A percentile compares a stretch with the other conserved stretches of the same genome.
These are phyloP conservation scores for maize (Zea mays) DNA, from an alignment of 176 grass and related monocot species.

Conservation along the genomic window DNA sequence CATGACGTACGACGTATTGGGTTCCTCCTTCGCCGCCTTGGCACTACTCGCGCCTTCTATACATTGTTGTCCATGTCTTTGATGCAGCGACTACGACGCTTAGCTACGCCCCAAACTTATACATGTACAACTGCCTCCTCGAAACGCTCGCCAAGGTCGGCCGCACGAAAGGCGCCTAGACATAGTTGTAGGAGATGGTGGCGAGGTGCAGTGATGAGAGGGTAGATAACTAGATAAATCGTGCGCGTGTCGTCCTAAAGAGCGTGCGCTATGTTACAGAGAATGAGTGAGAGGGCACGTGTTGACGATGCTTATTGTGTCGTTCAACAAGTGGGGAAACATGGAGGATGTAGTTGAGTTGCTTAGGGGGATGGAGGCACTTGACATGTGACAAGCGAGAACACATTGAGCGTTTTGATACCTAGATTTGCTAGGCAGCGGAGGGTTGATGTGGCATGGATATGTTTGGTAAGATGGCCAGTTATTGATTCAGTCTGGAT, in stretches of 20 bases:
- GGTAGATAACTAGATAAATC: conserved; percentile 73
- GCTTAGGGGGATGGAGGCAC: conserved; percentile 55
- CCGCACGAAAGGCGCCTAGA: conserved; percentile 39
- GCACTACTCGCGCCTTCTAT: conserved; percentile 39
- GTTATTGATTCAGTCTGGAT: conserved; percentile 56
- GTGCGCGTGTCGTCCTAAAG: conserved; percentile 33
- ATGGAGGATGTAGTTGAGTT: conserved; percentile 56
- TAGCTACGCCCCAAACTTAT: conserved; percentile 62
- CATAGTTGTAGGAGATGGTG: conserved; percentile 65
- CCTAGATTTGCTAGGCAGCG: conserved; percentile 67
- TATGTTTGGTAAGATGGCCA: conserved; percentile 65
- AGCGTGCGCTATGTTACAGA: conserved; percentile 53
- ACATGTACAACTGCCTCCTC: conserved; percentile 84
- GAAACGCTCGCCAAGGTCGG: conserved; percentile 61
- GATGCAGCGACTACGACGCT: conserved; percentile 48
- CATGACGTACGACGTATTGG: conserved; percentile 75
- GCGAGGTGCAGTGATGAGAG: conserved; percentile 23
- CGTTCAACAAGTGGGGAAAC: conserved; percentile 85
- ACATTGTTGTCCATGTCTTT: conserved; percentile 55
- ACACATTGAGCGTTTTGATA: conserved; percentile 57
- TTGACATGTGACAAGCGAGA: conserved; percentile 56
- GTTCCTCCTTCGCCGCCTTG: conserved; percentile 73
- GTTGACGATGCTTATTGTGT: conserved; percentile 53
- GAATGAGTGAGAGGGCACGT: conserved; percentile 66
- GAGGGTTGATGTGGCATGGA: conserved; percentile 56